phyloP scores from a whole-genome alignment of 108 stramenopile genomes.

The Parmales sp. region DNA sequence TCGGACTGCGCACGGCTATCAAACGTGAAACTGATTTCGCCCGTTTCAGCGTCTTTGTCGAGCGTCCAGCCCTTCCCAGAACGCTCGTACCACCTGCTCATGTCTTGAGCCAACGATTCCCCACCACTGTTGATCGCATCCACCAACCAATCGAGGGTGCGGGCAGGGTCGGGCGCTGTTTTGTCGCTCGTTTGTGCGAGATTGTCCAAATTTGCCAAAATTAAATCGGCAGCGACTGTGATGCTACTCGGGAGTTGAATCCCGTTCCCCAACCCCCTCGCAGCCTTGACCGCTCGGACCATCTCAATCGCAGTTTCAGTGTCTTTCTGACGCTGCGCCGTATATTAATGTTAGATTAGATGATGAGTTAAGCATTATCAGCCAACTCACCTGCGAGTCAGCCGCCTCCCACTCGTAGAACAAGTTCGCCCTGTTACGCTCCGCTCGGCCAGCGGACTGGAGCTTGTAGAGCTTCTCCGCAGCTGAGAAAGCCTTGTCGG shows the following conservation, averaged over 20 bases:
- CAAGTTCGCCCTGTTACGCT: constrained; percentile 66
- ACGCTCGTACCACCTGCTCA: constrained; percentile 72
- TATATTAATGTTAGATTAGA: neutral
- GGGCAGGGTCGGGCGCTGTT: constrained; percentile 34
- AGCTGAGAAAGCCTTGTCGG: constrained; percentile 65
- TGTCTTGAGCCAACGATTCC: constrained; percentile 59
- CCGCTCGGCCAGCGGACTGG: constrained; percentile 73
- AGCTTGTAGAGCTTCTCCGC: constrained; percentile 59
- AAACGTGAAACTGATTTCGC: too few relatives aligned
- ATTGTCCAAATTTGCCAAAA: constrained; percentile 59
- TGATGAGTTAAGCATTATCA: neutral
- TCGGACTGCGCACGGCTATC: neutral
- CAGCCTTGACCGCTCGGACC: constrained; percentile 54
- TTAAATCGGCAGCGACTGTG: constrained; percentile 64
- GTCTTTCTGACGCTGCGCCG: constrained; percentile 58
- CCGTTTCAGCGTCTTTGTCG: neutral
- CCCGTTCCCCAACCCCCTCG: constrained; percentile 70
- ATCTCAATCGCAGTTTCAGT: constrained; percentile 50
- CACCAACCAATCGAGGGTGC: constrained; percentile 55
- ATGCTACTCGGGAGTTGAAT: constrained; percentile 70
- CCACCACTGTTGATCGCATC: constrained; percentile 77
- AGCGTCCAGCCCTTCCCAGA: constrained; percentile 51
- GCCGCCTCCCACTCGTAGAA: constrained; percentile 74
- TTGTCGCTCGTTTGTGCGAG: constrained; percentile 25
- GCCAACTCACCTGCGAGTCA: neutral